Evolutionary conservation across 805 yeast species (phyloP).

Genomic region (Candida odintsovae): DNA sequence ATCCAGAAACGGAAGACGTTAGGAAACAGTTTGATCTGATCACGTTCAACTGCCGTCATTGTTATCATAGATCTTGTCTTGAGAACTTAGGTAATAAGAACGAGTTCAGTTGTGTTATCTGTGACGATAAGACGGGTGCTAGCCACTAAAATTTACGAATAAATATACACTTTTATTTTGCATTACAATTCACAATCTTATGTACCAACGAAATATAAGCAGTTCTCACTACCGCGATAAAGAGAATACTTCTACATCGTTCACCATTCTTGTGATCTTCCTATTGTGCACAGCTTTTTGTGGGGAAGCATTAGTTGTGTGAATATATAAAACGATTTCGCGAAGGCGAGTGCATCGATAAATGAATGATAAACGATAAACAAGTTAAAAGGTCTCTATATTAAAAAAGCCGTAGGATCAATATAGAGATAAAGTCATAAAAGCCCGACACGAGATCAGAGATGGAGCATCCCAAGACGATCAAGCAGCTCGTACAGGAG

Average conservation of each 20-base stretch:
- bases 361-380: background rate
- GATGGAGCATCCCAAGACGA: constrained; percentile 12
- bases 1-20: constrained; percentile 2
- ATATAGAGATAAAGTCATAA: background rate
- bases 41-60: constrained; percentile 61
- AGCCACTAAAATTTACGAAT: background rate
- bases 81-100: constrained; percentile 36
- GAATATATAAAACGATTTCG: background rate
- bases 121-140: constrained; percentile 18
- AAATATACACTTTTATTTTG: background rate
- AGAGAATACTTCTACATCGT: no score
- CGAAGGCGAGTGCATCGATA: no score
- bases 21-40: constrained; percentile 30
- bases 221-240: no score
- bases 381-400: background rate
- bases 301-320: background rate
- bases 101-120: constrained; percentile 34
- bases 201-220: no score
- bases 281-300: background rate
- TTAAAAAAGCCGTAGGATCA: background rate
- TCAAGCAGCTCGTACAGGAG: constrained; percentile 35
- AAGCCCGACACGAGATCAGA: background rate
- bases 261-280: no score
- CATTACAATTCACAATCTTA: no score
- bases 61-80: constrained; percentile 56